These are phyloP conservation scores for Wickerhamomyces alni DNA, from an alignment of 805 yeast species.

Conservation along the genomic window DNA sequence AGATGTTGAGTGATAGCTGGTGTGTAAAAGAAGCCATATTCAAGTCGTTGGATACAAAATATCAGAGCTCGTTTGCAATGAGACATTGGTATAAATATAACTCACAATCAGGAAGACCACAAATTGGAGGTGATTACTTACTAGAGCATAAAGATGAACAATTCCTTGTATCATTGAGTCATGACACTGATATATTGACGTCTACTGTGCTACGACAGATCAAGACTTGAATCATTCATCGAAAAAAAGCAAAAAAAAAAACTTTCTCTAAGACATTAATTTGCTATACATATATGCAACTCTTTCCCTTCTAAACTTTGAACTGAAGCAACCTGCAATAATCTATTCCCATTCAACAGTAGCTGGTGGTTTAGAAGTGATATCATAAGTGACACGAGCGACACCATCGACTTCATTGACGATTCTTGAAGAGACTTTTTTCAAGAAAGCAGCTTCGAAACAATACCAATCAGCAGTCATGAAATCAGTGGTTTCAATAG, in stretches of 20 bases:
- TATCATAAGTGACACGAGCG: conserved; percentile 97
- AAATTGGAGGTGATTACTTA: conserved; percentile 29
- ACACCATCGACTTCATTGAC: conserved; percentile 99
- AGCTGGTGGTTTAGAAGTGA: conserved; percentile 99
- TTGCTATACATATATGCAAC: no score
- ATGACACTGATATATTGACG: conserved; percentile 55
- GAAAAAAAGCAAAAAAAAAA: background rate
- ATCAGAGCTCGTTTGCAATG: conserved; percentile 51
- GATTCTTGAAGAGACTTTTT: conserved; percentile 89
- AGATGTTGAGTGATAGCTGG: conserved; percentile 56
- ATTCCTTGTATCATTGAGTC: conserved; percentile 53
- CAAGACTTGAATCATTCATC: background rate
- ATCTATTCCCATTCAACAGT: conserved; percentile 97
- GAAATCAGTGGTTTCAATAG: conserved; percentile 95
- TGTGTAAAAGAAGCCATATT: conserved; percentile 70
- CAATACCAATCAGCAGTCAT: conserved; percentile 99
- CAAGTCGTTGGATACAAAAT: conserved; percentile 45
- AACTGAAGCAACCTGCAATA: no score
- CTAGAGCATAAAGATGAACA: conserved; percentile 30
- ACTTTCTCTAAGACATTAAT: background rate
- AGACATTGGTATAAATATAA: conserved; percentile 51
- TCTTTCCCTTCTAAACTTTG: no score
- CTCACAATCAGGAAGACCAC: conserved; percentile 38
- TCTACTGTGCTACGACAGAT: conserved; percentile 47
- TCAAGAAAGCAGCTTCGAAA: conserved; percentile 87